These are phyloP conservation scores for Penicillium diatomitis DNA, from an alignment of 495 filamentous ascomycete genomes.

Conservation along the genomic window DNA sequence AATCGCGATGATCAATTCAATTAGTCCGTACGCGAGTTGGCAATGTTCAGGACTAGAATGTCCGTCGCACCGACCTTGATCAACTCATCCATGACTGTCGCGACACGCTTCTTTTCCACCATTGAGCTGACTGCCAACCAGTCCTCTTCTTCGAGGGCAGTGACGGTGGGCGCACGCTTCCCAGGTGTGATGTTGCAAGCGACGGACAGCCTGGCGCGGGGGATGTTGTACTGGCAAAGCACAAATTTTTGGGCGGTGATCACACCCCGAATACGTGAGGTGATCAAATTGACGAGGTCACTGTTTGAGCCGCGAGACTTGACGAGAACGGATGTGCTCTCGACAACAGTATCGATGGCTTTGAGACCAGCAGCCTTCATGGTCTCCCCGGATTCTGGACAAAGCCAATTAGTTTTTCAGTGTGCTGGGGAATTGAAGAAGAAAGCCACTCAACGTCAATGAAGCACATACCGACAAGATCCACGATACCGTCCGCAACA, in stretches of 20 bases:
- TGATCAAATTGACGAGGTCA: constrained; percentile 70
- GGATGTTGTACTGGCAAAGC: constrained; percentile 92
- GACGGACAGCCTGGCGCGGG: constrained; percentile 51
- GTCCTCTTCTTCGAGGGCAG: constrained; percentile 70
- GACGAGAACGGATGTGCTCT: constrained; percentile 80
- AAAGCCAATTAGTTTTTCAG: neutral
- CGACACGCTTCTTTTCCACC: constrained; percentile 86
- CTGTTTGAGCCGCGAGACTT: constrained; percentile 83
- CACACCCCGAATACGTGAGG: constrained; percentile 76
- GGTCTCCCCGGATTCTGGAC: constrained; percentile 87
- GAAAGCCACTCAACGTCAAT: too few relatives aligned
- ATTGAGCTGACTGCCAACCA: constrained; percentile 93
- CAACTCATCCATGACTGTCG: constrained; percentile 84
- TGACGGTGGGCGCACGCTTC: constrained; percentile 89
- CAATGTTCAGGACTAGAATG: constrained; percentile 79
- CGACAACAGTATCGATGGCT: constrained; percentile 86
- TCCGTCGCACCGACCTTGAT: constrained; percentile 72
- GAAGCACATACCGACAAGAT: constrained; percentile 68
- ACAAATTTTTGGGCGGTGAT: constrained; percentile 95
- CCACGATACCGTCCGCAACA: constrained; percentile 93
- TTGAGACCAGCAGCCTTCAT: constrained; percentile 97
- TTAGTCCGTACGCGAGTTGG: constrained; percentile 63
- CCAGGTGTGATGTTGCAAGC: constrained; percentile 83
- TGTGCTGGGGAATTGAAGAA: neutral
- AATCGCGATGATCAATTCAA: neutral